Evolutionary conservation across 1,139 yeast species (phyloP).

Genomic region (Pichia sp.): DNA sequence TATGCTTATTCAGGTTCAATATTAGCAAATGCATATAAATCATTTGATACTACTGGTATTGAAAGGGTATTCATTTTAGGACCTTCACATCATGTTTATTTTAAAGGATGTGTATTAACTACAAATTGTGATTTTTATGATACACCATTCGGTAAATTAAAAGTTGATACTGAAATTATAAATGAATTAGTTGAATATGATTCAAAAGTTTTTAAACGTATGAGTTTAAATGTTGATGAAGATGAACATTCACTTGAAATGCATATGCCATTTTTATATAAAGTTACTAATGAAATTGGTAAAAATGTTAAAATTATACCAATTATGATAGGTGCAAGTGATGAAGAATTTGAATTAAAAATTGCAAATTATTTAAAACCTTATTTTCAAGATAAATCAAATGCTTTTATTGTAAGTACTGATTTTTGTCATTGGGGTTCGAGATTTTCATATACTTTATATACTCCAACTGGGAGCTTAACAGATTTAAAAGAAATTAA

Average conservation of each 20-base stretch:
- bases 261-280: conserved; percentile 77
- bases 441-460: conserved; percentile 66
- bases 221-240: conserved; percentile 61
- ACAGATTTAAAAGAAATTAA: conserved; percentile 26
- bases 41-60: conserved; percentile 54
- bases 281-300: conserved; percentile 35
- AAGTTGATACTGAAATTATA: conserved; percentile 51
- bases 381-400: conserved; percentile 48
- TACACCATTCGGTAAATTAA: conserved; percentile 77
- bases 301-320: conserved; percentile 61
- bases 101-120: conserved; percentile 52
- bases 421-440: conserved; percentile 98
- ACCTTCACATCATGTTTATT: conserved; percentile 91
- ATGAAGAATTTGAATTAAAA: conserved; percentile 37
- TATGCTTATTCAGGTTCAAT: conserved; percentile 74
- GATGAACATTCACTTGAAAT: conserved; percentile 93
- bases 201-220: conserved; percentile 40
- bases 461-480: conserved; percentile 34
- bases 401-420: conserved; percentile 74
- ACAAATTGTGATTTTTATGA: conserved; percentile 51
- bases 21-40: conserved; percentile 70
- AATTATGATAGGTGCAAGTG: conserved; percentile 66
- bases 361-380: conserved; percentile 48
- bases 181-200: conserved; percentile 30
- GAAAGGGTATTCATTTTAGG: conserved; percentile 76